Base-by-base conservation (phyloP, 2,329 filamentous ascomycete genomes). In the Talaromyces albobiverticillius region DNA sequence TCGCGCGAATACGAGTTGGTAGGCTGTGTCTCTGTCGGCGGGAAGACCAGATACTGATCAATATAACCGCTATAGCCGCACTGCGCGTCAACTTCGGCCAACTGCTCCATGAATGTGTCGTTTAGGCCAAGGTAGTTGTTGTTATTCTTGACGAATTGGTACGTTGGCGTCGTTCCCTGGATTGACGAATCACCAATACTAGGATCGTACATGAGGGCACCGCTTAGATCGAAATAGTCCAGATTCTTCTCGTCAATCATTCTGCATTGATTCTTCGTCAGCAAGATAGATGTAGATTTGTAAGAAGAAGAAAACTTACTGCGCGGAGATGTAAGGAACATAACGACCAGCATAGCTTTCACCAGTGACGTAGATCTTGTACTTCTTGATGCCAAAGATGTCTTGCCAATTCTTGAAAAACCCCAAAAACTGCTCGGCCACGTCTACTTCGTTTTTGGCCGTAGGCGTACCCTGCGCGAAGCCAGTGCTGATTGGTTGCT, bases 351-450 rank as follows among this genome's bases (percentile, higher is more conserved):
- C 87, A 63, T 88, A 90, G 0, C 81, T 85, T 68, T 89, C 87
- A 7, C 88, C 89, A 0, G 87, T 80, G 50, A 94, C 82, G 68
- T 86, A 93, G 20, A 90, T 81, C 61, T 88, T 88, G 64, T 81
- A 84, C 25, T 82, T 81, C 34, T 87, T 79, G 61, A 90, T 77
- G 13, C 74, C 77, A 61, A 91, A 91, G 0, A 83, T 84, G 38
- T 88, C 76, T 55, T 90, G 73, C 61, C 90, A 91, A 71, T 89
- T 89, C 72, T 86, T 85, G 79, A 86, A 91, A 72, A 91, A 94
- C 46, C 86, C 86, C 16, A 88, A 72, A 67, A 93, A 90, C 59
- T 93, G 82, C 26, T 74, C 70, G 0, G 87, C 87, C 1, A 85
- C 79, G 59, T 91, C 87, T 42, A 85, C 81, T 60, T 90, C 82